A percentile compares a stretch with the other conserved stretches of the same genome.
Conservation (phyloP, 805 yeast species). For the Brettanomyces nanus region DNA sequence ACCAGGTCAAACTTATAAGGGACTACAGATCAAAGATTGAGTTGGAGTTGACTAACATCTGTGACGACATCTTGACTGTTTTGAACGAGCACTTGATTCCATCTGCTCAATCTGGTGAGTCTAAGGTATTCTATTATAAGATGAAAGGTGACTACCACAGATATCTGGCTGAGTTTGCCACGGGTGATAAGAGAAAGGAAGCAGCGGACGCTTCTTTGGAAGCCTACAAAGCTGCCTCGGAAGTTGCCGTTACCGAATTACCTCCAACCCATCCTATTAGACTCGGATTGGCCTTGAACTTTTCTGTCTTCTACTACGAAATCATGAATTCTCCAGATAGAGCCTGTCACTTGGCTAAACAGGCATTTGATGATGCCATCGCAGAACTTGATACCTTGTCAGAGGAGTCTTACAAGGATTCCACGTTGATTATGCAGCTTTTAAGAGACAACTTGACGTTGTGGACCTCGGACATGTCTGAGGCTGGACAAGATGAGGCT, state of each 20-base stretch:
- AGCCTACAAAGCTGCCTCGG: slow-evolving; percentile 92
- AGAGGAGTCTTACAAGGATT: slow-evolving; percentile 97
- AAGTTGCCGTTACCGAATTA: slow-evolving; percentile 91
- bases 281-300: slow-evolving; percentile 94
- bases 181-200: slow-evolving; percentile 82
- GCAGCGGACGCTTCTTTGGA: slow-evolving; percentile 90
- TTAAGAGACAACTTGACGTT: slow-evolving; percentile 96
- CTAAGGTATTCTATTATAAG: slow-evolving; percentile 96
- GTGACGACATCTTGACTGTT: slow-evolving; percentile 87
- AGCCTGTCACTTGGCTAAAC: slow-evolving; percentile 98
- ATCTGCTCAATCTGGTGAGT: slow-evolving; percentile 92
- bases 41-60: slow-evolving; percentile 82
- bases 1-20: slow-evolving; percentile 83
- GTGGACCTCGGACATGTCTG: slow-evolving; percentile 94
- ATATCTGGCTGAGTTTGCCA: slow-evolving; percentile 94
- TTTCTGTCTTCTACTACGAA: slow-evolving; percentile 97
- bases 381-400: slow-evolving; percentile 96
- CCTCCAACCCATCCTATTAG: slow-evolving; percentile 99
- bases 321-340: slow-evolving; percentile 97
- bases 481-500: slow-evolving; percentile 59
- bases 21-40: slow-evolving; percentile 94
- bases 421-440: slow-evolving; percentile 97
- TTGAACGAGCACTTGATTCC: slow-evolving; percentile 87
- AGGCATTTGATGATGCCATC: slow-evolving; percentile 98
- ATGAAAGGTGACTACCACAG: slow-evolving; percentile 99